These are phyloP conservation scores for Plasmopara halstedii DNA, from an alignment of 352 stramenopile genomes.

Conservation along the genomic window DNA sequence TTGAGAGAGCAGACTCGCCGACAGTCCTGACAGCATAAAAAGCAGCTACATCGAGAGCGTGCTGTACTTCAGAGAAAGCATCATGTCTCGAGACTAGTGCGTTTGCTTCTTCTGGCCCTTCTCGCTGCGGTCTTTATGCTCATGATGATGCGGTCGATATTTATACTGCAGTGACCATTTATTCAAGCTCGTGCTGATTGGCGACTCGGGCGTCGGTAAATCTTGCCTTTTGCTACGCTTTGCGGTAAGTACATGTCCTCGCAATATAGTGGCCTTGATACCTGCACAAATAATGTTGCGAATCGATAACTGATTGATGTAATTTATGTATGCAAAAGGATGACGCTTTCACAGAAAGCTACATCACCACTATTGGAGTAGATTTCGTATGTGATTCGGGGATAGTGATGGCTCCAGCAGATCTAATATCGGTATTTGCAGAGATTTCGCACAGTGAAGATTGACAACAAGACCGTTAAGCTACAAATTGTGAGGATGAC, in stretches of 20 bases:
- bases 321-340: conserved; percentile 38
- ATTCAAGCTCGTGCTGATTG: conserved; percentile 98
- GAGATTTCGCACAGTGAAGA: conserved; percentile 95
- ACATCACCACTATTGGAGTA: conserved; percentile 94
- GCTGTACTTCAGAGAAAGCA: conserved; percentile 6
- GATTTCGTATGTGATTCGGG: conserved; percentile 82
- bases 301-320: not conserved
- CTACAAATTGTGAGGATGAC: conserved; percentile 90
- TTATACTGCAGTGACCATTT: conserved; percentile 79
- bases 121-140: conserved; percentile 4
- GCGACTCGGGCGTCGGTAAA: conserved; percentile 97
- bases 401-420: not conserved
- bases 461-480: conserved; percentile 98
- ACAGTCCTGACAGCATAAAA: not conserved
- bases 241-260: conserved; percentile 71
- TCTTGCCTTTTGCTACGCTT: conserved; percentile 97
- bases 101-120: conserved; percentile 8
- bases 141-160: conserved; percentile 4
- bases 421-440: conserved; percentile 23
- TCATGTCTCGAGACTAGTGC: conserved; percentile 80
- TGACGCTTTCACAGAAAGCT: conserved; percentile 97
- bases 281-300: not conserved
- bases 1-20: conserved; percentile 7
- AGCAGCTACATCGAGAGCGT: conserved; percentile 3
- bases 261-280: no score